Conservation (phyloP, 331 rosid species). For the Malus hybrid region DNA sequence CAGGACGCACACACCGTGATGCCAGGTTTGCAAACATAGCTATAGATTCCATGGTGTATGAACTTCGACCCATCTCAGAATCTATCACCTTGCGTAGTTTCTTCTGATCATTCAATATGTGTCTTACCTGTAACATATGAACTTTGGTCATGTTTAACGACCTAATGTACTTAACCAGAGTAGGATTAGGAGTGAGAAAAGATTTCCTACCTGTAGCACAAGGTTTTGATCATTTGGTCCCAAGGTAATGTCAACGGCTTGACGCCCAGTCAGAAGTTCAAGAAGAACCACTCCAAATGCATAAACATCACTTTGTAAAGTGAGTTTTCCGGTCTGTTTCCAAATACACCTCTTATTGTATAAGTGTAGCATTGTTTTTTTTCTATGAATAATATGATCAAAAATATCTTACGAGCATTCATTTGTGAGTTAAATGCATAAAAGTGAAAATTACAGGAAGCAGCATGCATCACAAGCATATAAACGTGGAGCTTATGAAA, state of each 20-base stretch:
- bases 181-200: background rate
- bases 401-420: background rate
- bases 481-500: background rate
- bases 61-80: slow-evolving; percentile 65
- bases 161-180: background rate
- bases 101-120: slow-evolving; percentile 71
- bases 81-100: slow-evolving; percentile 78
- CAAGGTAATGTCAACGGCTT: slow-evolving; percentile 81
- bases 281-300: slow-evolving; percentile 99
- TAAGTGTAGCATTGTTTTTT: background rate
- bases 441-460: background rate
- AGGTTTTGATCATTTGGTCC: slow-evolving; percentile 94
- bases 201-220: slow-evolving; percentile 60
- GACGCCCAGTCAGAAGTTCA: slow-evolving; percentile 90
- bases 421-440: background rate
- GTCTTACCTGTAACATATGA: slow-evolving; percentile 55
- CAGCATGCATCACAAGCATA: background rate
- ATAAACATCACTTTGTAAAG: slow-evolving; percentile 91
- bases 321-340: slow-evolving; percentile 87
- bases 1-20: slow-evolving; percentile 76
- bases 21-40: slow-evolving; percentile 87
- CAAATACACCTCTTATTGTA: slow-evolving; percentile 3
- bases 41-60: slow-evolving; percentile 74
- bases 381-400: background rate
- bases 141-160: background rate